Conservation (phyloP, 257 asterid genomes). For the Fraxinus americana region DNA sequence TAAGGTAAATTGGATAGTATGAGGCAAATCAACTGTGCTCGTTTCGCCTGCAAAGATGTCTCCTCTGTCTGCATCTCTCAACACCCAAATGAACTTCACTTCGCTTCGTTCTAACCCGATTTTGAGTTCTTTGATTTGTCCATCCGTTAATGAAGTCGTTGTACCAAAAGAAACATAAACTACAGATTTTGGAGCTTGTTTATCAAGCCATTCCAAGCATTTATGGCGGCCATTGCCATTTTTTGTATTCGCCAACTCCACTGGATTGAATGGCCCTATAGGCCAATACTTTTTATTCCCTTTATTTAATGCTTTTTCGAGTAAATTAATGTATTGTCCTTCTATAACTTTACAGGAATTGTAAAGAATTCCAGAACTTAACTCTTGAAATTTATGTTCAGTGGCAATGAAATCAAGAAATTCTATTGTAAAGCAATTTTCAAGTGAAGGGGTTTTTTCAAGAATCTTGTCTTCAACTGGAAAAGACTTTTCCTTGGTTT, state of each 20-base stretch:
- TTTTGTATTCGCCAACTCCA: not conserved
- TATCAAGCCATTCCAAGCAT: too few species aligned
- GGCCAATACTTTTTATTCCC: slow-evolving; percentile 41
- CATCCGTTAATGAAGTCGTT: not conserved
- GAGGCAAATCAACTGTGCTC: too few species aligned
- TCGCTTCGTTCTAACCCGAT: slow-evolving; percentile 8
- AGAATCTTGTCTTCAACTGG: slow-evolving; percentile 20
- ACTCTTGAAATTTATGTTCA: not conserved
- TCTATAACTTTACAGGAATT: slow-evolving; percentile 46
- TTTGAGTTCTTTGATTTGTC: not conserved
- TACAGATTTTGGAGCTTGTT: too few species aligned
- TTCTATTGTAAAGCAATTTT: slow-evolving; percentile 46
- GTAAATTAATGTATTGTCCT: slow-evolving; percentile 38
- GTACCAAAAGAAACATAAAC: too few species aligned
- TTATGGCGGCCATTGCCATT: too few species aligned
- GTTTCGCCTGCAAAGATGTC: too few species aligned
- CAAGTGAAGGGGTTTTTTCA: slow-evolving; percentile 23
- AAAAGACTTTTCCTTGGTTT: slow-evolving; percentile 30
- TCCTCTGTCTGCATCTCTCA: not conserved
- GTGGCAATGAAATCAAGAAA: slow-evolving; percentile 27
- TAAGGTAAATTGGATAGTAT: too few species aligned
- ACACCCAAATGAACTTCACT: slow-evolving; percentile 6
- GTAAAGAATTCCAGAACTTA: slow-evolving; percentile 42
- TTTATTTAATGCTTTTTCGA: slow-evolving; percentile 16
- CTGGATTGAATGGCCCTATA: slow-evolving; percentile 60